Base-by-base conservation (phyloP, 2,329 filamentous ascomycete genomes). In the Botrytis tulipae region DNA sequence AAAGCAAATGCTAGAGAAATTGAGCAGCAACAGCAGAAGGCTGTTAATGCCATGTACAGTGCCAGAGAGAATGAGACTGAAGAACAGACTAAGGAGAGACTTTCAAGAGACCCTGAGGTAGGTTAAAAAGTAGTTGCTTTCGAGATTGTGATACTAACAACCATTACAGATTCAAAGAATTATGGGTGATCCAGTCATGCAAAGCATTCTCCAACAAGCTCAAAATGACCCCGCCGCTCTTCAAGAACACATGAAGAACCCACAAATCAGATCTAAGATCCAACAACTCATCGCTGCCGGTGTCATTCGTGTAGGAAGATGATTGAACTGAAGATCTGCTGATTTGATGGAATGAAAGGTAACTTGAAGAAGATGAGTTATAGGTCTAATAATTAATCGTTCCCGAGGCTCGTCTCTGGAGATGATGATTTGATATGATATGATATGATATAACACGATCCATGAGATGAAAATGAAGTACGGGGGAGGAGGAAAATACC, bases 241-340 rank as follows among this genome's bases (percentile, higher is more conserved):
- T 76, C 92, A 97, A 82, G 95, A 99, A 83, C 97, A 99, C 84
- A 97, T 99, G 93, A 93, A 91, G 86, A 99, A 98, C 86, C 89
- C 94, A 0, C 88, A 87, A 74, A 93, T 99, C 78, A 88, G 91
- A 74, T 89, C 89, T 79, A 97, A 98, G 88, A 92, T 99, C 77
- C 94, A 98, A 87, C 78, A 78, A 63, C 74, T 77, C 25, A 75
- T 77, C 71, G 75, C 76, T 65, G 95, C 95, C 61, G 95, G 96
- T 80, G 94, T 98, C 22, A 98, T 98, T 79, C 90, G 93, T 61
- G 87, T 95, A 77, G 92, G 93, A 59, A 79, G 83, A 76, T 82
- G 75, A 79, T 74, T 42, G 67, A 73, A 78, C 73, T 46, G 67
- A 65, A 29, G 51, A 40, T 40, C 6, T 73, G 70, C 69, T 46